Percentiles rank a stretch among this genome's conserved stretches.
phyloP scores from a whole-genome alignment of 192 early-diverging fungal species.

The Chytriomyces sp. region DNA sequence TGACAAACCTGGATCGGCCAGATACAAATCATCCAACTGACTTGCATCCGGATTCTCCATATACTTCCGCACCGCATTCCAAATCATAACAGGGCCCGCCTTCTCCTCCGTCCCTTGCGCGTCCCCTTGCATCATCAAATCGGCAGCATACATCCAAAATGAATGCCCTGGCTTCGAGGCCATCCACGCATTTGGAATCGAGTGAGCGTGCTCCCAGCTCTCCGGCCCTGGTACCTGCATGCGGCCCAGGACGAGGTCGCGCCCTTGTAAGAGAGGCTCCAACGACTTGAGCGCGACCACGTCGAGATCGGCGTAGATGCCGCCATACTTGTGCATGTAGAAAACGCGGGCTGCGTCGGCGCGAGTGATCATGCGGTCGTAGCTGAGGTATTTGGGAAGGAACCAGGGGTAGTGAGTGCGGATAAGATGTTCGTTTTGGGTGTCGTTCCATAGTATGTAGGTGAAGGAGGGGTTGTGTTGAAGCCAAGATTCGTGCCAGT shows the following conservation, averaged over 20 bases:
- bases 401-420: constrained; percentile 45
- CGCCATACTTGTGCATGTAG: constrained; percentile 44
- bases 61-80: not conserved
- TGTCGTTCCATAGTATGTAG: constrained; percentile 40
- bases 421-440: constrained; percentile 29
- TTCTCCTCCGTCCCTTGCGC: constrained; percentile 19
- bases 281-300: not conserved
- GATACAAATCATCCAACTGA: not conserved
- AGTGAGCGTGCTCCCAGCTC: not conserved
- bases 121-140: constrained; percentile 17
- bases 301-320: constrained; percentile 48
- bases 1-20: not conserved
- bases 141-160: constrained; percentile 37
- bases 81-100: constrained; percentile 17
- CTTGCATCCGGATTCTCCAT: too few species aligned
- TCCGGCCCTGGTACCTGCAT: constrained; percentile 10
- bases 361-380: constrained; percentile 29
- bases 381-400: constrained; percentile 25
- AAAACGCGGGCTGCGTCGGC: constrained; percentile 42
- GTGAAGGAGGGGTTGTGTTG: constrained; percentile 6
- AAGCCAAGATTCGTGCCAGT: constrained; percentile 12
- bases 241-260: constrained; percentile 4
- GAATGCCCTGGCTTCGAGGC: constrained; percentile 42
- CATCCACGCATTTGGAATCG: constrained; percentile 50
- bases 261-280: not conserved